Evolutionary conservation across 495 filamentous ascomycete species (phyloP), one percentile per base, ranked within the genome.

Genomic region (Neurospora discreta): DNA sequence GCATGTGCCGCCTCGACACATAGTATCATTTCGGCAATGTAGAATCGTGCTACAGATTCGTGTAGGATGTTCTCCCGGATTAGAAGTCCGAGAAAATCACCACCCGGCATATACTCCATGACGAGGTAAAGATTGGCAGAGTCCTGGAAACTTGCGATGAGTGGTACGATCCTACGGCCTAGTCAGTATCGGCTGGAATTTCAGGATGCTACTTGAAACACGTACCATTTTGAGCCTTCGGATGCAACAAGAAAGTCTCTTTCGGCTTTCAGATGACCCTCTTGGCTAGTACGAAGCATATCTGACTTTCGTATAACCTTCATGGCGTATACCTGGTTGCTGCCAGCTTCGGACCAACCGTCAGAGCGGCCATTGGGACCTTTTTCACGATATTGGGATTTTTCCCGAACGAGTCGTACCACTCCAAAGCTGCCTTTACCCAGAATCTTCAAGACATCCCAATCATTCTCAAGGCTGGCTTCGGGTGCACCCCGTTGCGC

Each of bases 71-170:
- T 90, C 77, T 93, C 91, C 36, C 94, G 90, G 73, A 97, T 91
- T 11, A 98, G 80, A 7, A 97, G 82, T 1, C 92, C 91, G 3
- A 98, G 85, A 74, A 98, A 97, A 77, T 98, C 95, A 3, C 95
- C 95, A 18, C 95, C 95, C 8, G 96, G 90, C 92, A 97, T 96
- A 77, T 97, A 98, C 71, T 98, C 94, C 93, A 97, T 97, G 71
- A 97, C 91, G 13, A 98, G 88, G 77, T 97, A 97, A 36, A 98
- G 83, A 75, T 93, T 91, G 20, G 86, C 85, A 41, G 85, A 82
- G 79, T 98, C 95, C 78, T 98, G 93, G 76, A 98, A 97, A 75
- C 92, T 95, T 68, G 92, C 87, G 71, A 97, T 87, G 42, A 98
- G 85, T 18, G 93, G 91, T 33, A 98, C 92, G 58, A 97, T 89